Percentiles rank a stretch among this genome's conserved stretches.
These are phyloP conservation scores for Kodamaea lidongshanica DNA, from an alignment of 805 yeast species.

Conservation along the genomic window DNA sequence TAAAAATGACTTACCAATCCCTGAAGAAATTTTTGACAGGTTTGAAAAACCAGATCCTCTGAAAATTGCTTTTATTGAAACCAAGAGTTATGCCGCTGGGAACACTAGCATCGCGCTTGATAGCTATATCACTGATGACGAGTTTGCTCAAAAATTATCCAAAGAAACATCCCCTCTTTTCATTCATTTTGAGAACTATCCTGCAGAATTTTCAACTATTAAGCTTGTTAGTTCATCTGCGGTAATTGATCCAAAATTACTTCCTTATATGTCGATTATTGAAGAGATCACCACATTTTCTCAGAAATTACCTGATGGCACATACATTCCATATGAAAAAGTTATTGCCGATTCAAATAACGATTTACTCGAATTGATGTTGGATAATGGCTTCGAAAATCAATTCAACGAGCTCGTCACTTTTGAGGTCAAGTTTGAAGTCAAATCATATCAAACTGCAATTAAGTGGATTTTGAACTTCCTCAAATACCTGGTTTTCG, in stretches of 20 bases:
- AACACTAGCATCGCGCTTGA: constrained; percentile 13
- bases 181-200: constrained; percentile 71
- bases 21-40: constrained; percentile 51
- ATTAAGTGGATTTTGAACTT: constrained; percentile 72
- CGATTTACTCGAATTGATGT: constrained; percentile 59
- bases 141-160: constrained; percentile 12
- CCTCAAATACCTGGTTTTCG: constrained; percentile 63
- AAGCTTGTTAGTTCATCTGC: constrained; percentile 55
- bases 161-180: constrained; percentile 30
- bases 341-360: constrained; percentile 69
- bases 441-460: constrained; percentile 57
- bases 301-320: constrained; percentile 55
- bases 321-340: constrained; percentile 57
- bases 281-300: constrained; percentile 71
- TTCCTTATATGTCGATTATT: constrained; percentile 60
- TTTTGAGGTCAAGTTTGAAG: constrained; percentile 55
- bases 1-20: constrained; percentile 71
- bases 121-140: constrained; percentile 23
- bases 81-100: constrained; percentile 61
- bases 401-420: constrained; percentile 62
- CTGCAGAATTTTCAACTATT: constrained; percentile 72
- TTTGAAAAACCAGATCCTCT: constrained; percentile 74
- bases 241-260: constrained; percentile 42
- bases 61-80: constrained; percentile 62
- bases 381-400: constrained; percentile 53